Conservation (phyloP, 768 basidiomycete species). For the Cystofilobasidium macerans region DNA sequence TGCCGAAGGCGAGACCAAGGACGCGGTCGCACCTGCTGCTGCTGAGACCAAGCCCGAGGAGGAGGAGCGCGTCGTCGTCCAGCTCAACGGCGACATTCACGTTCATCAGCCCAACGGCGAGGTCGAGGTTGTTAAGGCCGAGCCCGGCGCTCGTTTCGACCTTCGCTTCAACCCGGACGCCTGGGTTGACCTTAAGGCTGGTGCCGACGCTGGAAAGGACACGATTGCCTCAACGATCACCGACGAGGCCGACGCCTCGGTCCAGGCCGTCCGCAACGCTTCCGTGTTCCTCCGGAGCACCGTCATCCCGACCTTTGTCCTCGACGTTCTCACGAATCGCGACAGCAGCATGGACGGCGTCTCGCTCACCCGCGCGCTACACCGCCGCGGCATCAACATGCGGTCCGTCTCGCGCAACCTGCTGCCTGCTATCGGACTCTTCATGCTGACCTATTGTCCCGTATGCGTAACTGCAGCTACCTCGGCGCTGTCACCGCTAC, state of each 20-base stretch:
- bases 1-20: conserved; percentile 22
- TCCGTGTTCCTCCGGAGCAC: conserved; percentile 39
- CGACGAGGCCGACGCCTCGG: conserved; percentile 38
- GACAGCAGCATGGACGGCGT: conserved; percentile 38
- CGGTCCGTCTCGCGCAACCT: conserved; percentile 28
- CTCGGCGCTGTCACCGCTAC: conserved; percentile 38
- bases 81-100: conserved; percentile 36
- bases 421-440: neutral
- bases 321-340: conserved; percentile 36
- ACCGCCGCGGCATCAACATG: conserved; percentile 43
- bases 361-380: conserved; percentile 37
- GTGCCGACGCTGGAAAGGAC: conserved; percentile 16
- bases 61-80: conserved; percentile 30
- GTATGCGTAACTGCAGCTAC: conserved; percentile 30
- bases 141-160: conserved; percentile 30
- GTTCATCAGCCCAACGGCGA: conserved; percentile 29
- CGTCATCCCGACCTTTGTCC: conserved; percentile 37
- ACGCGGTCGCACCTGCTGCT: neutral
- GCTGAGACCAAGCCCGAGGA: conserved; percentile 26
- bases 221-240: conserved; percentile 29
- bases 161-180: conserved; percentile 43
- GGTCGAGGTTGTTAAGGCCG: conserved; percentile 30
- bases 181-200: conserved; percentile 37
- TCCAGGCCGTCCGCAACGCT: conserved; percentile 42
- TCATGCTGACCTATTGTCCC: neutral